Evolutionary conservation across 257 asterid species (phyloP).

Genomic region (Solanum chmielewskii): DNA sequence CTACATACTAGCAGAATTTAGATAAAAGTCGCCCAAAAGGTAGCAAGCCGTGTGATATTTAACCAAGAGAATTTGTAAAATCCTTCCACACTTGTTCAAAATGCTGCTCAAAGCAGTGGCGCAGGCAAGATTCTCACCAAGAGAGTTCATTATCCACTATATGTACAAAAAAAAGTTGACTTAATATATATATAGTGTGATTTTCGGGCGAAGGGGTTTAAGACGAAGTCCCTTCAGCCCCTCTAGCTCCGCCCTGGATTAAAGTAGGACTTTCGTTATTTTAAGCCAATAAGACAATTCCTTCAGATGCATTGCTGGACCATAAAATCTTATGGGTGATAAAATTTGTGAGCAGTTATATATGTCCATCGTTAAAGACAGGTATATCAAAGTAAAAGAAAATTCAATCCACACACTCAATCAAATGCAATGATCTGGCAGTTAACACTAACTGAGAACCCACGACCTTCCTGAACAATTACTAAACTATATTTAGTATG

Average conservation of each 20-base stretch:
- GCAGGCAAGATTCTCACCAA: neutral
- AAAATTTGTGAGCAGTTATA: neutral
- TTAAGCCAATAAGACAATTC: neutral
- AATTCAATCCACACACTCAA: neutral
- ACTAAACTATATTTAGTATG: neutral
- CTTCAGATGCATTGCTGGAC: neutral
- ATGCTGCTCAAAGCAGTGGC: neutral
- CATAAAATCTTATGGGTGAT: neutral
- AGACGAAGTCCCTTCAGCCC: neutral
- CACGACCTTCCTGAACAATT: neutral
- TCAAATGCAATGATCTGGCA: neutral
- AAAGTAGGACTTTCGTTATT: neutral
- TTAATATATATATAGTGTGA: neutral
- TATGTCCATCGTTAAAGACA: neutral
- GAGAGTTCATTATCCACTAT: neutral
- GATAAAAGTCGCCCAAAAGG: neutral
- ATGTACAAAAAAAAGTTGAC: neutral
- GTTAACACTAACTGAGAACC: neutral
- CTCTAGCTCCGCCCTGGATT: neutral
- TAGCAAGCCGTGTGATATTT: neutral
- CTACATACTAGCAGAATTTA: neutral
- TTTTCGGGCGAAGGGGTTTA: neutral
- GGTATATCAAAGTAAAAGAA: neutral
- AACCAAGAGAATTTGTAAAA: neutral
- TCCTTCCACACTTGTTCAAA: neutral